Evolutionary conservation across 805 yeast species (phyloP).

Genomic region (Ogataea allantospora): DNA sequence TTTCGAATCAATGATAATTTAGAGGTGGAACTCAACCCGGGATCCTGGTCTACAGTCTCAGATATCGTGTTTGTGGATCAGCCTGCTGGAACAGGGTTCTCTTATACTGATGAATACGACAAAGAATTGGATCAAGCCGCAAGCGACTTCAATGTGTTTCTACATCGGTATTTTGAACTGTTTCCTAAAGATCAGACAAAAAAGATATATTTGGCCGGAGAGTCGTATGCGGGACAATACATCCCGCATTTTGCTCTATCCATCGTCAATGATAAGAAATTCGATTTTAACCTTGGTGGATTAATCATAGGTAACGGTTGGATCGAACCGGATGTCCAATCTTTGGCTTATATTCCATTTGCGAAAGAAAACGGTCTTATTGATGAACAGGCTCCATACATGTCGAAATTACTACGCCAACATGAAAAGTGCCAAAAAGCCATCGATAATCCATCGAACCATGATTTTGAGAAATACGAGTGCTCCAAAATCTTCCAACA

Average conservation of each 20-base stretch:
- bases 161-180: conserved; percentile 60
- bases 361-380: conserved; percentile 59
- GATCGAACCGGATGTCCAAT: conserved; percentile 86
- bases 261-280: conserved; percentile 39
- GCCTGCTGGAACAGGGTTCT: conserved; percentile 92
- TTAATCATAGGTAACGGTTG: conserved; percentile 89
- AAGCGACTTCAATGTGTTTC: conserved; percentile 59
- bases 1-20: conserved; percentile 50
- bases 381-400: conserved; percentile 36
- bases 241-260: conserved; percentile 82
- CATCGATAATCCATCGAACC: conserved; percentile 33
- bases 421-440: conserved; percentile 63
- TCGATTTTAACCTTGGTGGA: conserved; percentile 52
- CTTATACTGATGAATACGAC: conserved; percentile 56
- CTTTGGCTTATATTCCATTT: conserved; percentile 75
- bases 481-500: conserved; percentile 44
- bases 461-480: conserved; percentile 26
- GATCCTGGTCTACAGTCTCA: conserved; percentile 80
- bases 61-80: conserved; percentile 89
- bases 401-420: conserved; percentile 41
- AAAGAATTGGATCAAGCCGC: conserved; percentile 57
- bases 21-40: conserved; percentile 53
- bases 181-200: conserved; percentile 71
- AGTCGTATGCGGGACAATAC: conserved; percentile 96
- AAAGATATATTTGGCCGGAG: conserved; percentile 83